Base-by-base conservation (phyloP, 495 filamentous ascomycete genomes). In the Neurospora sp. region DNA sequence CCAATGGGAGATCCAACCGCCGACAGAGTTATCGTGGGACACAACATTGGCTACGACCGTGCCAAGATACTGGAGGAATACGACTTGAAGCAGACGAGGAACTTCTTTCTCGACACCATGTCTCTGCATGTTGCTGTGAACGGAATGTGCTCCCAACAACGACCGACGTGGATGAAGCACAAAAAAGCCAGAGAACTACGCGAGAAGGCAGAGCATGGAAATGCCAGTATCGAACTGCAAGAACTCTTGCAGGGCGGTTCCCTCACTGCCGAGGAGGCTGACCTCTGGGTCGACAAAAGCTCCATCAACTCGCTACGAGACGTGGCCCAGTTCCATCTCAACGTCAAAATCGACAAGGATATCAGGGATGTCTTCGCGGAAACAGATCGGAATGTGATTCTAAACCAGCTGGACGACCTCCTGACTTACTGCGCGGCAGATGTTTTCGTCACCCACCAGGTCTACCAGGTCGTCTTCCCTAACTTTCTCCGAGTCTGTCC, bases 41-140 rank as follows among this genome's bases (percentile, higher is more conserved):
- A 99, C 80, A 98, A 99, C 76, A 90, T 99, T 71, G 96, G 96
- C 36, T 99, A 96, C 78, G 96, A 99, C 79, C 87, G 96, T 13
- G 94, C 95, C 31, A 89, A 96, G 36, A 89, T 97, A 70, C 79
- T 88, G 13, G 96, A 99, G 80, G 96, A 99, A 80, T 99, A 99
- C 79, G 86, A 90, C 76, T 79, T 98, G 45, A 82, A 87, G 70
- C 94, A 97, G 79, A 89, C 93, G 34, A 89, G 88, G 70, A 98
- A 93, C 76, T 93, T 89, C 54, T 99, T 97, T 77, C 80, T 99
- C 36, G 96, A 99, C 83, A 99, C 96, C 3, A 99, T 99, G 96
- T 97, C 94, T 10, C 85, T 99, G 70, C 96, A 99, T 79, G 94
- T 98, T 9, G 96, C 96, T 15, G 94, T 97, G 10, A 99, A 99